These are phyloP conservation scores for Penicillium verrucosum DNA, from an alignment of 2,329 filamentous ascomycete species.

Conservation along the genomic window DNA sequence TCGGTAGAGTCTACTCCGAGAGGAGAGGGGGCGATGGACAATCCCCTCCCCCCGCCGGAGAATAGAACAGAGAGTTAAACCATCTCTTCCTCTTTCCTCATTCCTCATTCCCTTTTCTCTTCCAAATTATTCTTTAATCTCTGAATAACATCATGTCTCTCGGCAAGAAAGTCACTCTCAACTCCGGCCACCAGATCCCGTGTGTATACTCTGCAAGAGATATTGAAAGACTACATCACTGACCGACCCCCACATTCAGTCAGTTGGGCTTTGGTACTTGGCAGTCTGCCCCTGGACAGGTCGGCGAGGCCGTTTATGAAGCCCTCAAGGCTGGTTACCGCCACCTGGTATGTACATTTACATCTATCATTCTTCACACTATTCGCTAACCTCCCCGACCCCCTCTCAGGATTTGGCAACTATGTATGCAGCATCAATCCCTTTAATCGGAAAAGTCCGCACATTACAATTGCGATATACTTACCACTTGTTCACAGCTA, in stretches of 20 bases:
- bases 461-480: neutral
- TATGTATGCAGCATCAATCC: slow-evolving; percentile 28
- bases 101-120: slow-evolving; percentile 5
- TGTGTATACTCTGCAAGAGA: slow-evolving; percentile 23
- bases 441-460: neutral
- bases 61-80: slow-evolving; percentile 10
- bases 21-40: slow-evolving; percentile 16
- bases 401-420: slow-evolving; percentile 36
- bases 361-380: neutral
- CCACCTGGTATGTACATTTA: slow-evolving; percentile 33
- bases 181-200: slow-evolving; percentile 40
- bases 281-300: slow-evolving; percentile 40
- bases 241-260: slow-evolving; percentile 20
- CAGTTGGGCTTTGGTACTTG: slow-evolving; percentile 42
- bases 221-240: neutral
- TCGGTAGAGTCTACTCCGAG: slow-evolving; percentile 25
- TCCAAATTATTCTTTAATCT: neutral
- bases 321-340: slow-evolving; percentile 42
- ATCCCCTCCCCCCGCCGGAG: slow-evolving; percentile 12
- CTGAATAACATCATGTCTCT: slow-evolving; percentile 35
- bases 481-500: slow-evolving; percentile 24
- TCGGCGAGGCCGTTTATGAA: slow-evolving; percentile 40
- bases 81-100: slow-evolving; percentile 2
- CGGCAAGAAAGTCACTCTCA: slow-evolving; percentile 40
- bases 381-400: slow-evolving; percentile 15